Evolutionary conservation across 2,329 filamentous ascomycete genomes (phyloP), one percentile per base, ranked within the genome.

Genomic region (Phyllosticta citribraziliensis): DNA sequence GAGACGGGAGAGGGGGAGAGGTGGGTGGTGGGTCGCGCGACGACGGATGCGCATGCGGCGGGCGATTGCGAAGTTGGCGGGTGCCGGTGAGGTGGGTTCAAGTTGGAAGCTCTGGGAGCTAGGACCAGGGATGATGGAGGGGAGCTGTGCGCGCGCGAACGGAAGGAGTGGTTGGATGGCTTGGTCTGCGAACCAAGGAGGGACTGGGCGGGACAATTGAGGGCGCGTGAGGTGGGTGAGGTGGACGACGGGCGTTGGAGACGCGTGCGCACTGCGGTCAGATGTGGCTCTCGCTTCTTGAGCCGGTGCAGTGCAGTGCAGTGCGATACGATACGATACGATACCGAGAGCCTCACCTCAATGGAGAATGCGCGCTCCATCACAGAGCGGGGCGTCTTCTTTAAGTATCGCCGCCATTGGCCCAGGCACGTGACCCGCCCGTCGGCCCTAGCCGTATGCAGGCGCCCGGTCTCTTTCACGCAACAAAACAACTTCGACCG

Each of bases 101-200:
- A 5, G 50, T 53, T 55, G 30, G 24, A 22, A 60, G 58, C 58
- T 60, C 52, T 60, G 40, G 58, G 58, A 60, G 58, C 58, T 60
- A 47, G 58, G 58, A 54, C 58, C 58, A 47, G 40, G 40, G 40
- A 19, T 47, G 53, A 54, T 60, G 58, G 52, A 52, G 35, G 55
- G 52, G 19, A 52, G 58, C 19, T 14, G 35, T 5, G 6, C 6
- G 35, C 14, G 35, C 35, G 40, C 40, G 40, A n/a, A 47, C 40
- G 40, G 40, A n/a, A n/a, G 17, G 40, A 47, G 40, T 47, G 40
- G 40, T 47, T 47, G 40, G 40, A n/a, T 47, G 17, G 40, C 6
- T 47, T 47, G 40, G 40, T 47, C n/a, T 47, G 40, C 40, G 40
- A 47, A 47, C 40, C 40, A n/a, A 47, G n/a, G 40, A n/a, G 17